Percentiles rank a stretch among this genome's conserved stretches.
phyloP scores from a whole-genome alignment of 441 rosid species.

The Corymbia citriodora region DNA sequence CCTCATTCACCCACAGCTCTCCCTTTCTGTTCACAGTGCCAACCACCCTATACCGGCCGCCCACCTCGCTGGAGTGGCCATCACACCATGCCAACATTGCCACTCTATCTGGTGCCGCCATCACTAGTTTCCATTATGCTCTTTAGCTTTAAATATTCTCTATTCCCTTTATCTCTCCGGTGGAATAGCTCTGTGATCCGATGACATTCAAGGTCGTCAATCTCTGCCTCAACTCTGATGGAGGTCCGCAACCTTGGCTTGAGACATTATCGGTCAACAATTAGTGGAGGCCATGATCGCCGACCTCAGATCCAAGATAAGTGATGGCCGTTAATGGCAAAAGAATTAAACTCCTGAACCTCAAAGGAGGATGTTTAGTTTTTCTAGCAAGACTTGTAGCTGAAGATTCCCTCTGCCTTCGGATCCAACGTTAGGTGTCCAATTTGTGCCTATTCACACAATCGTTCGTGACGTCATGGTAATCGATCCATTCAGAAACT shows the following conservation, averaged over 20 bases:
- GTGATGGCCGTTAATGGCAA: not conserved
- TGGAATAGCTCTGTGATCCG: not conserved
- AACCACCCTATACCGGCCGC: not conserved
- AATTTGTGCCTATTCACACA: not conserved
- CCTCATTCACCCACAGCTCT: not conserved
- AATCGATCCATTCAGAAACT: not conserved
- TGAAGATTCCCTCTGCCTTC: not conserved
- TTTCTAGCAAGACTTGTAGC: not conserved
- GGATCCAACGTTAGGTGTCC: not conserved
- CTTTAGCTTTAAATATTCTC: not conserved
- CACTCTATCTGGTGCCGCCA: not conserved
- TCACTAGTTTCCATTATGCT: not conserved
- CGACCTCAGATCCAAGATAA: not conserved
- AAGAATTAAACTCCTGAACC: not conserved
- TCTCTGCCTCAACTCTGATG: not conserved
- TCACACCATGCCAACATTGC: not conserved
- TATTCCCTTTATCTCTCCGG: not conserved
- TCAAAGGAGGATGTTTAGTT: not conserved
- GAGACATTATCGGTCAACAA: not conserved
- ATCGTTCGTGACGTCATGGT: not conserved
- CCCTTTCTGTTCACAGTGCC: not conserved
- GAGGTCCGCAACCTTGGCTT: not conserved
- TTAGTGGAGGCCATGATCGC: not conserved
- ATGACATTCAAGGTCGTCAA: not conserved
- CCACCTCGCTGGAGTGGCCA: not conserved